These are phyloP conservation scores for Zymoseptoria brevis DNA, from an alignment of 2,329 filamentous ascomycete genomes.

Conservation along the genomic window DNA sequence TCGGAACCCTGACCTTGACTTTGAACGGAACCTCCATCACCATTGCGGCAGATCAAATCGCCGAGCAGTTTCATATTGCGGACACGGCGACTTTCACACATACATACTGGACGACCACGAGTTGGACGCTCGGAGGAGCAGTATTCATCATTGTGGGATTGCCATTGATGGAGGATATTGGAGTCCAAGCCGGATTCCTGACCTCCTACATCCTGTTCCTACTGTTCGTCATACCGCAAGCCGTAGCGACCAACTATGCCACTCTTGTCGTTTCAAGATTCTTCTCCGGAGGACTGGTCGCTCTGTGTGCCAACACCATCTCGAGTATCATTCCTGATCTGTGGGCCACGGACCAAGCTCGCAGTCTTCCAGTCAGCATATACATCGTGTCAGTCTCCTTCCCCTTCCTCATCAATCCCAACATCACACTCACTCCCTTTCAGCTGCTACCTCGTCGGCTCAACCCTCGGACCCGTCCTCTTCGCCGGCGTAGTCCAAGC, in stretches of 20 bases:
- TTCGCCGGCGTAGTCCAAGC: constrained; percentile 29
- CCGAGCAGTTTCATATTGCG: constrained; percentile 26
- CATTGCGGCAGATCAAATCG: constrained; percentile 28
- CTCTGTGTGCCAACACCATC: constrained; percentile 30
- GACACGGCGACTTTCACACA: constrained; percentile 31
- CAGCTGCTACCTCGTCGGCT: constrained; percentile 26
- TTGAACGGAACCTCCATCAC: constrained; percentile 34
- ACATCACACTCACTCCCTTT: neutral
- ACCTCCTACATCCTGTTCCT: constrained; percentile 30
- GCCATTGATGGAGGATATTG: constrained; percentile 33
- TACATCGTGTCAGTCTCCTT: constrained; percentile 25
- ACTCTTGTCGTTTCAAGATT: constrained; percentile 32
- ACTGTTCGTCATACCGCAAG: constrained; percentile 34
- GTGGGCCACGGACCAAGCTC: constrained; percentile 27
- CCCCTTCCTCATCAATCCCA: no score
- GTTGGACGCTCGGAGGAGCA: constrained; percentile 32
- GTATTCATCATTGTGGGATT: constrained; percentile 31
- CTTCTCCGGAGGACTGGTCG: constrained; percentile 32
- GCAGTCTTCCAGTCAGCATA: constrained; percentile 30
- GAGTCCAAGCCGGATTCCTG: constrained; percentile 26
- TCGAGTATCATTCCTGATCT: constrained; percentile 33
- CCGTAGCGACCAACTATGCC: constrained; percentile 32
- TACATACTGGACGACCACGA: constrained; percentile 33
- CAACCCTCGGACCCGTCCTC: constrained; percentile 30
- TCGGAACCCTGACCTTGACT: constrained; percentile 28